Evolutionary conservation across 352 stramenopile genomes (phyloP).

Genomic region (Phytophthora gonapodyides): DNA sequence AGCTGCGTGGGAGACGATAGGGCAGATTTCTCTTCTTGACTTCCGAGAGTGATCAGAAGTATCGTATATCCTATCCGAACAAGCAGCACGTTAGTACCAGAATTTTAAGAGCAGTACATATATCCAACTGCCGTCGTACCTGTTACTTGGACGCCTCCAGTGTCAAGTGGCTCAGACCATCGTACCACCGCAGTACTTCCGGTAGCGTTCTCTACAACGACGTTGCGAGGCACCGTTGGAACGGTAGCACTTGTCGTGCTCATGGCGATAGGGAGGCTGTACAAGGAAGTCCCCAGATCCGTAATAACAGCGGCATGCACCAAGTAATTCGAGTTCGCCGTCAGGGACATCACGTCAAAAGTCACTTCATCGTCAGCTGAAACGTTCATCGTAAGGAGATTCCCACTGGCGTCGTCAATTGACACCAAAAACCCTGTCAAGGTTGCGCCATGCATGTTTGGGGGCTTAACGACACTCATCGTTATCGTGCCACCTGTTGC

Average conservation of each 20-base stretch:
- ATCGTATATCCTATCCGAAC: conserved; percentile 32
- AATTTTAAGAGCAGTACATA: neutral
- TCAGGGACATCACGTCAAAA: conserved; percentile 39
- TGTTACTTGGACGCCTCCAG: conserved; percentile 45
- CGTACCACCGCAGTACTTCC: conserved; percentile 38
- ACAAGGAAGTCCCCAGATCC: conserved; percentile 41
- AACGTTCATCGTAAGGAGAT: conserved; percentile 23
- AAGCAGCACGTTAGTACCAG: conserved; percentile 1
- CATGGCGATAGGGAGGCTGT: conserved; percentile 33
- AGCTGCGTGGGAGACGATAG: conserved; percentile 28
- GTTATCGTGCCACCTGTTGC: conserved; percentile 53
- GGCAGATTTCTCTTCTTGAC: conserved; percentile 15
- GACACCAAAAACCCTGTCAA: conserved; percentile 52
- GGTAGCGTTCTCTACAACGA: conserved; percentile 40
- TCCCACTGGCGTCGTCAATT: conserved; percentile 32
- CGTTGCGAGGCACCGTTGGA: conserved; percentile 38
- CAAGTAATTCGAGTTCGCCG: conserved; percentile 33
- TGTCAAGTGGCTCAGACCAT: conserved; percentile 51
- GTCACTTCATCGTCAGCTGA: conserved; percentile 22
- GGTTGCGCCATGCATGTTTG: conserved; percentile 56
- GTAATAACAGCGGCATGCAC: conserved; percentile 49
- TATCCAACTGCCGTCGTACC: conserved; percentile 29
- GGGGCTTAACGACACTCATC: conserved; percentile 48
- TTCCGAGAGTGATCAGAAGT: conserved; percentile 21
- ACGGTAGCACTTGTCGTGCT: conserved; percentile 33